Conservation (phyloP, 1,139 yeast species). For the Yamadazyma diddensiae region DNA sequence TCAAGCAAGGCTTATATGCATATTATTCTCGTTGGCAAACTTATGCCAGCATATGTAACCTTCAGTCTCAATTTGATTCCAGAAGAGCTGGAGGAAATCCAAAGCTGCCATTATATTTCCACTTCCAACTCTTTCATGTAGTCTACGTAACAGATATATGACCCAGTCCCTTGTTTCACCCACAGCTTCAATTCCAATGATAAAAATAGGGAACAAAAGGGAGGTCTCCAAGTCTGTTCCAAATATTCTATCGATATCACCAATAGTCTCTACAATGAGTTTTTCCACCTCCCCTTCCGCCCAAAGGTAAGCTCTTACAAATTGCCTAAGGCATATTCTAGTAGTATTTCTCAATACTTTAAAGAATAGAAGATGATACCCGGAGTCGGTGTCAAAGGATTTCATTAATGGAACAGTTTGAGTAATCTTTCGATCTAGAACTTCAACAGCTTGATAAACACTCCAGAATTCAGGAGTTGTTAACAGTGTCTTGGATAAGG, state of each 20-base stretch:
- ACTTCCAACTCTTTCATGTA: conserved; percentile 7
- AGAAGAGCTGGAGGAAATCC: conserved; percentile 7
- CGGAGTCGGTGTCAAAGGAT: conserved; percentile 3
- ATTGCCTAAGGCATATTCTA: conserved; percentile 7
- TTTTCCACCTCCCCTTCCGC: conserved; percentile 6
- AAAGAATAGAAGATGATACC: conserved; percentile 7
- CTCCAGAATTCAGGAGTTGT: background rate
- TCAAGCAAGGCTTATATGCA: conserved; percentile 9
- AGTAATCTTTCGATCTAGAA: conserved; percentile 5
- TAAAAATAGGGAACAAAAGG: conserved; percentile 10
- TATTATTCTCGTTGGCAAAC: conserved; percentile 7
- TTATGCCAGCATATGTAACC: conserved; percentile 12
- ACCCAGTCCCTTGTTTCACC: conserved; percentile 9
- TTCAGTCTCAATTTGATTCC: conserved; percentile 6
- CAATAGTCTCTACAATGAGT: conserved; percentile 8
- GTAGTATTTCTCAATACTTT: conserved; percentile 7
- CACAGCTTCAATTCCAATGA: conserved; percentile 11
- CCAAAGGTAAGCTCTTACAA: conserved; percentile 8
- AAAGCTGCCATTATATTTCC: conserved; percentile 11
- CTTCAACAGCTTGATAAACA: conserved; percentile 7
- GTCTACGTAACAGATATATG: conserved; percentile 3
- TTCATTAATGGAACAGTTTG: too few species aligned
- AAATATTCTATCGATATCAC: conserved; percentile 5
- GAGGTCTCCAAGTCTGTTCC: conserved; percentile 9
- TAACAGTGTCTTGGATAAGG: conserved; percentile 4